Percentiles rank a stretch among this genome's conserved stretches.
Evolutionary conservation across 345 rosid genomes (phyloP).

Genomic region (Firmiana major): DNA sequence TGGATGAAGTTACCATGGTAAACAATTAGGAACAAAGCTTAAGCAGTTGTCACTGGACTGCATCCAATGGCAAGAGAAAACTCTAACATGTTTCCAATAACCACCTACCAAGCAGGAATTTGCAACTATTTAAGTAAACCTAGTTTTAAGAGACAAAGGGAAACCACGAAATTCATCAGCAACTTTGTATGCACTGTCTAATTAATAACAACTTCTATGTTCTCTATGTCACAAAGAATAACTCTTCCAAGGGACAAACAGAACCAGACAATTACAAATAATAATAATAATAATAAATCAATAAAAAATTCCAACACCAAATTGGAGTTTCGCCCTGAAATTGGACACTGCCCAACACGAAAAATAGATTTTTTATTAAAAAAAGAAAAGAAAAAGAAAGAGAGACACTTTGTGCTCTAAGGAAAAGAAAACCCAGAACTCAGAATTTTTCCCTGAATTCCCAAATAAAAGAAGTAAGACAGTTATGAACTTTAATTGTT

Average conservation of each 20-base stretch:
- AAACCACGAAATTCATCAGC: not conserved
- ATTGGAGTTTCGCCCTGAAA: not conserved
- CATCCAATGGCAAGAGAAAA: slow-evolving; percentile 5
- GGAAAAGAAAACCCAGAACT: not conserved
- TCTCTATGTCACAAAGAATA: not conserved
- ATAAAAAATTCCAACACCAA: not conserved
- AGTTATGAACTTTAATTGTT: not conserved
- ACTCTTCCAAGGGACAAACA: not conserved
- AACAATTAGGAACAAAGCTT: not conserved
- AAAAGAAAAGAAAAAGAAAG: not conserved
- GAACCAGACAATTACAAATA: not conserved
- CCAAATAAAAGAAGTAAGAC: not conserved
- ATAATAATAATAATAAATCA: too few species aligned
- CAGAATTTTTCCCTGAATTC: not conserved
- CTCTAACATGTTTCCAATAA: not conserved
- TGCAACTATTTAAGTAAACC: not conserved
- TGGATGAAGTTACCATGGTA: not conserved
- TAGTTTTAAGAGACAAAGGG: not conserved
- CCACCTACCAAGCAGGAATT: not conserved
- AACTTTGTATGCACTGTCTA: not conserved
- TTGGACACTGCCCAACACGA: not conserved
- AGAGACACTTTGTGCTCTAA: not conserved
- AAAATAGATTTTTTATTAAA: not conserved
- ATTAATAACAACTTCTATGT: not conserved
- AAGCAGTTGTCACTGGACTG: not conserved